Conservation (phyloP, 2,329 filamentous ascomycete genomes). For the Fusarium nisikadoi region DNA sequence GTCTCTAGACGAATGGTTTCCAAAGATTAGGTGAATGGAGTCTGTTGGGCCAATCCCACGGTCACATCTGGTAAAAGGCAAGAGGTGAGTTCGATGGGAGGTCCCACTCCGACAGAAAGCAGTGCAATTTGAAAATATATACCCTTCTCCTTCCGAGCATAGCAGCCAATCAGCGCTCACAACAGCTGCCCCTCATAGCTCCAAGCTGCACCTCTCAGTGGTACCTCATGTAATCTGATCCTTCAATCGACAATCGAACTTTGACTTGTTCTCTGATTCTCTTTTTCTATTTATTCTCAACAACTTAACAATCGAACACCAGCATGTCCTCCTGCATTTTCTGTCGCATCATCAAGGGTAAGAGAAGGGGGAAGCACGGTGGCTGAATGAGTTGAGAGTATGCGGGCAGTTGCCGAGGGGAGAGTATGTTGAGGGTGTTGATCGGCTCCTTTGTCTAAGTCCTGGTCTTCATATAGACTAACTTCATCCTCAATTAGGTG, state of each 20-base stretch:
- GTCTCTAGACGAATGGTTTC: conserved; percentile 53
- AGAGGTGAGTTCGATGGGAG: conserved; percentile 79
- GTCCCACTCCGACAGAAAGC: conserved; percentile 67
- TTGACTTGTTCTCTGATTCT: not conserved
- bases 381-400: not conserved
- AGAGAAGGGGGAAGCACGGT: conserved; percentile 7
- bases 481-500: conserved; percentile 65
- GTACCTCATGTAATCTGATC: not conserved
- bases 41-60: conserved; percentile 67
- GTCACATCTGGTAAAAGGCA: conserved; percentile 85
- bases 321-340: conserved; percentile 77
- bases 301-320: not conserved
- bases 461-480: not conserved
- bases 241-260: not conserved
- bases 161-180: not conserved
- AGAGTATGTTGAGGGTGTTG: conserved; percentile 32
- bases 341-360: conserved; percentile 97
- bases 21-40: conserved; percentile 65
- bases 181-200: not conserved
- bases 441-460: conserved; percentile 7
- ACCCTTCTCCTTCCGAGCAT: fast-evolving
- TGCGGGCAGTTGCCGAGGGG: conserved; percentile 10
- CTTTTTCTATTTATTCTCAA: not conserved
- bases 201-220: not conserved
- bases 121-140: conserved; percentile 35